Base-by-base conservation (phyloP, 2,329 filamentous ascomycete genomes). In the Microcyclospora tardicrescens region DNA sequence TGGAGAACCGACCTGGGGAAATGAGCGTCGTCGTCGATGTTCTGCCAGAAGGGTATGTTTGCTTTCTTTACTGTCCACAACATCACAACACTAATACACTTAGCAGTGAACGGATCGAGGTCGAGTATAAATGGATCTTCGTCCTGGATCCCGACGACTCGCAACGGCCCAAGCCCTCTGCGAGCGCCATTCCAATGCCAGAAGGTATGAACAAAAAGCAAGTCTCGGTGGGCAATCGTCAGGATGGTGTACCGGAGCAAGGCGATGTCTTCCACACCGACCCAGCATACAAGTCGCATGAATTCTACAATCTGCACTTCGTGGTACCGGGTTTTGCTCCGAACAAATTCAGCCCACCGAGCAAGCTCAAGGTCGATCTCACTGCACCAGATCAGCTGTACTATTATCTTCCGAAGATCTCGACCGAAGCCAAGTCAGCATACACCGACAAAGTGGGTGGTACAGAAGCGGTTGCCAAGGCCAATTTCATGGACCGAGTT, bases 341-440 rank as follows among this genome's bases (percentile, higher is more conserved):
- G 10, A 46, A 59, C 53, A 35, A 41, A 4, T 47, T 50, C 34
- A 42, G 50, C 32, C 54, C 59, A 12, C 39, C 51, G 15, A 67
- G 65, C 38, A 77, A 83, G 58, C 71, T 69, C 55, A 82, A 79
- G 61, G 66, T 93, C 41, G 77, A 93, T 53, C 60, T 94, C 8
- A 62, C 62, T 43, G 83, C 81, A 56, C 69, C 78, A 12, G 74
- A 89, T 44, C 79, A 84, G 56, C 60, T 94, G 13, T 96, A 87
- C 84, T 75, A 85, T 63, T 96, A 95, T 58, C 71, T 98, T 43
- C 84, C 84, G 27, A 77, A 77, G 57, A 75, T 73, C 14, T 96
- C 89, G 15, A 95, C 89, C 6, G 89, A 96, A 55, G 82, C 85
- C 38, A 86, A 80, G 59, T 80, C 86, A 16, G 85, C 93, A 58